Base-by-base conservation (phyloP, 2,329 filamentous ascomycete species). In the Phaeophleospora eucalypticola region DNA sequence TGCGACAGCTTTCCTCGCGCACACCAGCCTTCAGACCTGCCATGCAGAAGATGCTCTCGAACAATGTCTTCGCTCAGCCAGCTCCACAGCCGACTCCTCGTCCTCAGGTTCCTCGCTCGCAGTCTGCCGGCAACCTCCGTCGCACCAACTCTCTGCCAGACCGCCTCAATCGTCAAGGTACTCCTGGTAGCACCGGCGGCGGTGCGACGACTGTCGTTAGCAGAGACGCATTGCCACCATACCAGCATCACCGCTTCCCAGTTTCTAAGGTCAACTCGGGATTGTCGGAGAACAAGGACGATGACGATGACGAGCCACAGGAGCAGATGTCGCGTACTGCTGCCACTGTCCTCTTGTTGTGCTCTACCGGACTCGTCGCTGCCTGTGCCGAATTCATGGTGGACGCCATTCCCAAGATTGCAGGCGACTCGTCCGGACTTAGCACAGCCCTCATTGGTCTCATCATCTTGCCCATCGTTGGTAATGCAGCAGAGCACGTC, bases 381-480 rank as follows among this genome's bases (percentile, higher is more conserved):
- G 67, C 79, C 36, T 80, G 78, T 54, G 78, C 78, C 40, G 87
- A 90, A 64, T 88, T 84, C 69, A 80, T 90, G 68, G 86, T 89
- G 20, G 78, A 81, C 53, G 81, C 83, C 32, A 90, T 90, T 56
- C 80, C 86, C 43, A 75, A 74, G 4, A 81, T 90, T 66, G 80
- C 86, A 2, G 68, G 72, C 15, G 67, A 72, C 3, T 81, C 79
- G 12, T 46, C 57, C 17, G 69, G 68, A 10, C 72, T 90, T 49
- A 85, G 78, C 52, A 77, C 87, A 61, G 84, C 86, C 27, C 90
- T 91, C 54, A 83, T 90, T 51, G 87, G 87, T 58, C 75, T 90
- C 9, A 89, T 91, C 58, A 80, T 91, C 43, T 71, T 91, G 3
- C 86, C 86, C 7, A 89, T 90, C 58, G 86, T 89, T n/a, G 85